Evolutionary conservation across 495 filamentous ascomycete genomes (phyloP).

Genomic region (Aspergillus leporis): DNA sequence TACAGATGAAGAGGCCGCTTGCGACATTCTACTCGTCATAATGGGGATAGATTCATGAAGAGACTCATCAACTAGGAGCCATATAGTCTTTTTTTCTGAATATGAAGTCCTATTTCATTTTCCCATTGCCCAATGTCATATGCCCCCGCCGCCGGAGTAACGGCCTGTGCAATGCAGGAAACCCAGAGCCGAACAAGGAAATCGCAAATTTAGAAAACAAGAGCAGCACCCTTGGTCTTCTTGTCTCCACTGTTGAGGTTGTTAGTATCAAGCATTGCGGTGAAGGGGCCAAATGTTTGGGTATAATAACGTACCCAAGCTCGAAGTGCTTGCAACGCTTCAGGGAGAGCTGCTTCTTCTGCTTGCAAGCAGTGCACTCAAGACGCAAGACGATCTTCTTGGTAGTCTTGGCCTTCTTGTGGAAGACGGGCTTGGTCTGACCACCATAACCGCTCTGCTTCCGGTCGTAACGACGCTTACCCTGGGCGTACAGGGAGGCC

Average conservation of each 20-base stretch:
- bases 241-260: slow-evolving; percentile 86
- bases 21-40: slow-evolving; percentile 10
- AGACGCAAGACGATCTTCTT: slow-evolving; percentile 99
- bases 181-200: slow-evolving; percentile 53
- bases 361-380: slow-evolving; percentile 96
- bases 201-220: slow-evolving; percentile 83
- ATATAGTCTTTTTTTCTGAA: slow-evolving; percentile 44
- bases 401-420: slow-evolving; percentile 99
- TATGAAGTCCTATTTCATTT: slow-evolving; percentile 52
- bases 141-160: slow-evolving; percentile 42
- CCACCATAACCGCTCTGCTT: slow-evolving; percentile 99
- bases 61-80: slow-evolving; percentile 44
- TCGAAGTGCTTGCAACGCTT: slow-evolving; percentile 99
- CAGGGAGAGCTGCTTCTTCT: slow-evolving; percentile 95
- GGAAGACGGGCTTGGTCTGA: slow-evolving; percentile 99
- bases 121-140: slow-evolving; percentile 51
- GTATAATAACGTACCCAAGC: slow-evolving; percentile 76
- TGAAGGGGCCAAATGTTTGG: neutral
- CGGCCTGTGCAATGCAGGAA: slow-evolving; percentile 46
- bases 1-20: neutral
- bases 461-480: slow-evolving; percentile 99
- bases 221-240: slow-evolving; percentile 99
- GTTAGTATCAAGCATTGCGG: neutral
- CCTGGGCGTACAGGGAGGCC: slow-evolving; percentile 93
- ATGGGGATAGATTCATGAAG: slow-evolving; percentile 25